These are phyloP conservation scores for Dimocarpus longan DNA, from an alignment of 345 rosid genomes.

Conservation along the genomic window DNA sequence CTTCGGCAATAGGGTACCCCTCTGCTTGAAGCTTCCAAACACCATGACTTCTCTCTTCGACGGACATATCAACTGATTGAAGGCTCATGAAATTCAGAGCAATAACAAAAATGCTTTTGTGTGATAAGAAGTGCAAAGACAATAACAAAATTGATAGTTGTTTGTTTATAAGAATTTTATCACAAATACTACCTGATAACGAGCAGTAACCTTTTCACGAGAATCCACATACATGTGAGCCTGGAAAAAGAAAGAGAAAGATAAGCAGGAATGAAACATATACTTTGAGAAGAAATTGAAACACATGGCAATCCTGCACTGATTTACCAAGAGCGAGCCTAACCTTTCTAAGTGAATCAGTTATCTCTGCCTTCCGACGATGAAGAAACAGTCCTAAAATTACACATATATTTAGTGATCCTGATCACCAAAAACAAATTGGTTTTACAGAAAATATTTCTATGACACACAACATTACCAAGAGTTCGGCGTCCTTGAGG, in stretches of 20 bases:
- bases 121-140: background rate
- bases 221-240: constrained; percentile 78
- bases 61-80: constrained; percentile 78
- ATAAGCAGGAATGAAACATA: background rate
- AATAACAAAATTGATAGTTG: background rate
- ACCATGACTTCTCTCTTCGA: constrained; percentile 95
- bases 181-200: constrained; percentile 71
- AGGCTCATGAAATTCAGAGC: background rate
- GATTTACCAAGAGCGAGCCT: constrained; percentile 21
- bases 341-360: constrained; percentile 79
- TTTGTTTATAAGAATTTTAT: background rate
- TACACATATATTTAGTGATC: constrained; percentile 13
- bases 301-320: constrained; percentile 4
- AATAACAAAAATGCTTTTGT: background rate
- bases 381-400: constrained; percentile 90
- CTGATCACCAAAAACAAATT: constrained; percentile 1
- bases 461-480: constrained; percentile 46
- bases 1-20: constrained; percentile 87
- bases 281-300: background rate
- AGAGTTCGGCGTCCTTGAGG: constrained; percentile 96
- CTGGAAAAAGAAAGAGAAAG: constrained; percentile 42
- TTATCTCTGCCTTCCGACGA: constrained; percentile 83
- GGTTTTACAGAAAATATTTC: constrained; percentile 4
- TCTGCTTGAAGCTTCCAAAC: constrained; percentile 84
- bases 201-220: constrained; percentile 94